Conservation (phyloP, 1,284 basidiomycete genomes). For the Prillingera fragicola region DNA sequence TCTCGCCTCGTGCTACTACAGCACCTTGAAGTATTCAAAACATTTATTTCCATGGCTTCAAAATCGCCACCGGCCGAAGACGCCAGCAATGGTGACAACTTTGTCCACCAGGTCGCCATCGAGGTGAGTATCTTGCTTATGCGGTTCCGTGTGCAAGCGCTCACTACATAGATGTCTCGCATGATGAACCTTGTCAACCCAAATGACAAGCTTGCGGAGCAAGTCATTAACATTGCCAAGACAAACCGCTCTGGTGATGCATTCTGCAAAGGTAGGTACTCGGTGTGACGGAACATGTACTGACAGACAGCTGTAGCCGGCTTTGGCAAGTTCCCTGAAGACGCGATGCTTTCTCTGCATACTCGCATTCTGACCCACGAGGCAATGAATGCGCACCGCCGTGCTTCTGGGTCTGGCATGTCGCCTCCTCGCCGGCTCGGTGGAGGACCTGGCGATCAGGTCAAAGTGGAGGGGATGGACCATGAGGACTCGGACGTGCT, state of each 20-base stretch:
- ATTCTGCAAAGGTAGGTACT: constrained; percentile 56
- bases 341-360: constrained; percentile 58
- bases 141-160: background rate
- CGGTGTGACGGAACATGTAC: constrained; percentile 1
- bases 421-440: too few relatives aligned
- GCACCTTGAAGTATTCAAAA: too few relatives aligned
- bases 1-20: too few relatives aligned
- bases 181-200: constrained; percentile 72
- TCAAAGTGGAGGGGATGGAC: constrained; percentile 58
- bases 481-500: constrained; percentile 75
- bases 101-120: constrained; percentile 70
- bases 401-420: background rate
- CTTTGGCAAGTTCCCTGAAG: constrained; percentile 78
- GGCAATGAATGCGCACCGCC: constrained; percentile 53
- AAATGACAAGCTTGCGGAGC: constrained; percentile 70
- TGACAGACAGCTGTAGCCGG: constrained; percentile 59
- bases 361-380: constrained; percentile 59
- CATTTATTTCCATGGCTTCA: constrained; percentile 18
- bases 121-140: constrained; percentile 34
- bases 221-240: constrained; percentile 73
- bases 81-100: constrained; percentile 49
- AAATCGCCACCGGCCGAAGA: constrained; percentile 6
- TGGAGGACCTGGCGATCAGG: constrained; percentile 14
- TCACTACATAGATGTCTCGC: constrained; percentile 57
- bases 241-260: constrained; percentile 57